Percentiles rank a stretch among this genome's conserved stretches.
phyloP scores from a whole-genome alignment of 306 rosid species.

The Acacia melanoxylon region DNA sequence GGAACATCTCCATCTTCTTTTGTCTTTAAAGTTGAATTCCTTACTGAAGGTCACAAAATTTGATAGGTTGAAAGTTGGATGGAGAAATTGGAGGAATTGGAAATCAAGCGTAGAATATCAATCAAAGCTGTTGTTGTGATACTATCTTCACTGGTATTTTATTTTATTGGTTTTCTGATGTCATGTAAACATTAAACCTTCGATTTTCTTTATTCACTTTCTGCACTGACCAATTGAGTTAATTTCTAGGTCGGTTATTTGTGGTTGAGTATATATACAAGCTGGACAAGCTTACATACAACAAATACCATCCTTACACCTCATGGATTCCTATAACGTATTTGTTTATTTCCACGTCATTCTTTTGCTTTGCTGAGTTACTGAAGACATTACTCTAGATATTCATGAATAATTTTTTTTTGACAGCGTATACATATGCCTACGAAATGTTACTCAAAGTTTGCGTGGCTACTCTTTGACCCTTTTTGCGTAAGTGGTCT shows the following conservation, averaged over 20 bases:
- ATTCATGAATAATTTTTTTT: constrained; percentile 27
- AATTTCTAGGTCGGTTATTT: constrained; percentile 74
- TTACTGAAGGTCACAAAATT: constrained; percentile 27
- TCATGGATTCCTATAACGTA: constrained; percentile 99
- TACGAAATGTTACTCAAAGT: constrained; percentile 87
- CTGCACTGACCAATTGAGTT: constrained; percentile 31
- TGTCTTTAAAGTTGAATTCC: constrained; percentile 20
- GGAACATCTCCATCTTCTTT: not conserved
- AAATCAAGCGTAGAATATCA: constrained; percentile 69
- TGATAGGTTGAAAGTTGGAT: constrained; percentile 89
- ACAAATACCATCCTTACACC: constrained; percentile 92
- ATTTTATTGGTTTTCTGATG: not conserved
- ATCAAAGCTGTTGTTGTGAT: constrained; percentile 70
- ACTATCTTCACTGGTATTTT: constrained; percentile 57
- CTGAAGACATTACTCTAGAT: constrained; percentile 24
- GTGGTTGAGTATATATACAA: constrained; percentile 88
- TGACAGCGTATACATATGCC: constrained; percentile 78
- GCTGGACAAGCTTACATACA: constrained; percentile 85
- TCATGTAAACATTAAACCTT: constrained; percentile 20
- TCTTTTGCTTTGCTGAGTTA: constrained; percentile 16
- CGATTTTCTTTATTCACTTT: constrained; percentile 16
- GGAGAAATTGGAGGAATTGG: constrained; percentile 94
- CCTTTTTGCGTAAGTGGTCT: constrained; percentile 76
- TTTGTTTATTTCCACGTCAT: constrained; percentile 28
- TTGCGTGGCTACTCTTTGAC: constrained; percentile 76